Evolutionary conservation across 352 stramenopile genomes (phyloP), one percentile per base, ranked within the genome.

Genomic region (Phytophthora sp.): DNA sequence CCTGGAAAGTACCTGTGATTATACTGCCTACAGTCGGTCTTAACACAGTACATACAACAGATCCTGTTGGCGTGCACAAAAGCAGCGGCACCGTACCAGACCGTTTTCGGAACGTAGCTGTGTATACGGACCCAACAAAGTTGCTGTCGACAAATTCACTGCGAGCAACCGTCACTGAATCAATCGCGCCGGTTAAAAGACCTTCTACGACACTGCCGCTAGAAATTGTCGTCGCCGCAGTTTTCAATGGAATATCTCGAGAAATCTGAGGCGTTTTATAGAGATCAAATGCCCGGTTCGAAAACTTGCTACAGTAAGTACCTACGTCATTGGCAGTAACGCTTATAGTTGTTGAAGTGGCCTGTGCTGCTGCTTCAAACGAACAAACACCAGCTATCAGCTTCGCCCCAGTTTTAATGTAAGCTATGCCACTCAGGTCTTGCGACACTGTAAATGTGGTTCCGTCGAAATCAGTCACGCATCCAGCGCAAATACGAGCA

Each of bases 401-500:
- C 6, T 78, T 77, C 7, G 71, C 62, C 13, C 52, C 53, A 1
- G 43, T 27, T 0, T 27, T 39, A 8, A 67, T 39, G 20, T 39
- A 52, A 1, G 21, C 9, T n/a, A n/a, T n/a, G n/a, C n/a, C n/a
- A n/a, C 15, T 44, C 10, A 79, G 54, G 35, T 77, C 58, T 1
- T 53, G 0, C 3, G 48, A 63, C 1, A 88, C 38, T 1, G 74
- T 69, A 24, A 94, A 84, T 2, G 50, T 73, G 0, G 87, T 79
- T 4, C 88, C 84, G 24, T 84, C 63, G 42, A 97, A 88, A 12
- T 49, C 64, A 2, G 76, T 94, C 49, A 85, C 86, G 68, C 79
- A 94, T 6, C 62, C 85, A 48, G 66, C 61, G 59, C 74, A 95
- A 37, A 85, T 66, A 65, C 37, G 55, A 41, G 60, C 56, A 0